Base-by-base conservation (phyloP, 306 rosid species). In the Fagus sylvatica region DNA sequence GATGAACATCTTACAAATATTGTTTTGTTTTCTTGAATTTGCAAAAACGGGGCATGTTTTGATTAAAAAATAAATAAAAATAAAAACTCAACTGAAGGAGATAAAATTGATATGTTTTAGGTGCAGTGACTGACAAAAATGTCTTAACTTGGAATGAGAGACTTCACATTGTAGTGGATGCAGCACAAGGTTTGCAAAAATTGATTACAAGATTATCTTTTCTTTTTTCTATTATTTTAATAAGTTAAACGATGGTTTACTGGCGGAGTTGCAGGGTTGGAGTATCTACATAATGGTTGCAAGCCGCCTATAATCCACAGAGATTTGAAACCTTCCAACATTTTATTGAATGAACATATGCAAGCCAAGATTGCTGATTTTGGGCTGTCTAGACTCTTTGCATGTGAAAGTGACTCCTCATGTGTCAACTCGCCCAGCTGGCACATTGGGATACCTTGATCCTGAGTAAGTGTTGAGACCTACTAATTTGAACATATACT, bases 361-460 rank as follows among this genome's bases (percentile, higher is more conserved):
- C 83, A 75, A 16, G 85, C 87, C 32, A 80, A 86, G 61, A 42
- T 86, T 17, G 79, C 80, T 10, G 81, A 86, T 74, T 86, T 86
- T 69, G 89, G 89, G 2, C 17, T 82, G 1, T 86, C 87, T 32
- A 86, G 74, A 75, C 4, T 10, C 39, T 72, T 80, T 11, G 8
- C 55, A 0, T 28, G 22, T 2, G 79, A 72, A 7, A 41, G 36
- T 3, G 73, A 43, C 32, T 42, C 80, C 80, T 46, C 81, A 74
- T 22, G 32, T 61, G 9, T 17, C 46, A 6, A 79, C 87, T 0
- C 16, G 2, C n/a, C 16, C 59, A 12, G 82, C 71, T 34, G 86
- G 83, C 49, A 82, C 75, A 40, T 40, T 39, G 1, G 86, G 83
- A 1, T 83, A 83, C 40, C 33, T 83, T 16, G 86, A 79, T 41